These are phyloP conservation scores for Cynara cardunculus DNA, from an alignment of 129 eudicot species.

Conservation along the genomic window DNA sequence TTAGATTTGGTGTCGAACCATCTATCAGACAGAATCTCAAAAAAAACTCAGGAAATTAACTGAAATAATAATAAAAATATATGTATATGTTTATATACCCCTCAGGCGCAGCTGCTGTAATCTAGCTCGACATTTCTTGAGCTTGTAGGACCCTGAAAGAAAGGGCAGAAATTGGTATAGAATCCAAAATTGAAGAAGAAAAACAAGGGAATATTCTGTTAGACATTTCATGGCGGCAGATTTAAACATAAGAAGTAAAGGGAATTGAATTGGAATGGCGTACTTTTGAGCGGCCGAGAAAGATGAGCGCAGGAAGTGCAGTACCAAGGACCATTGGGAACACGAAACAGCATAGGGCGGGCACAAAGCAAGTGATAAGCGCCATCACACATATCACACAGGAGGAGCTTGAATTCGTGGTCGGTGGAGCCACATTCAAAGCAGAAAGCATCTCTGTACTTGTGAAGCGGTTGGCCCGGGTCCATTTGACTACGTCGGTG, in stretches of 20 bases:
- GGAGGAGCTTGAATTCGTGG: slow-evolving; percentile 27
- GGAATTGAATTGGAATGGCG: neutral
- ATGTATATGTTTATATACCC: neutral
- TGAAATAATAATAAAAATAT: too few species aligned
- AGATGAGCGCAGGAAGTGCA: slow-evolving; percentile 45
- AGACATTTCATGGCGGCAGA: neutral
- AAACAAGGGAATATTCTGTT: neutral
- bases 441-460: slow-evolving; percentile 23
- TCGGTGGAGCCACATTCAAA: slow-evolving; percentile 58
- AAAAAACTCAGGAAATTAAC: neutral
- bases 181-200: neutral
- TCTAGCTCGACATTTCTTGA: neutral
- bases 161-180: neutral
- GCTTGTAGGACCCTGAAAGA: slow-evolving; percentile 28
- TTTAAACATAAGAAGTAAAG: neutral
- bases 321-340: slow-evolving; percentile 50
- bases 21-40: too few species aligned
- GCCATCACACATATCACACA: slow-evolving; percentile 51
- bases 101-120: neutral
- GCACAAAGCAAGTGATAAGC: slow-evolving; percentile 54
- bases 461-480: neutral
- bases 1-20: neutral
- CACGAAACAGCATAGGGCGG: slow-evolving; percentile 45
- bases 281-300: slow-evolving; percentile 32
- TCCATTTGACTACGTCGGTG: neutral